Percentiles rank a stretch among this genome's conserved stretches.
Evolutionary conservation across 768 basidiomycete species (phyloP).

Genomic region (Rhizopogon salebrosus): DNA sequence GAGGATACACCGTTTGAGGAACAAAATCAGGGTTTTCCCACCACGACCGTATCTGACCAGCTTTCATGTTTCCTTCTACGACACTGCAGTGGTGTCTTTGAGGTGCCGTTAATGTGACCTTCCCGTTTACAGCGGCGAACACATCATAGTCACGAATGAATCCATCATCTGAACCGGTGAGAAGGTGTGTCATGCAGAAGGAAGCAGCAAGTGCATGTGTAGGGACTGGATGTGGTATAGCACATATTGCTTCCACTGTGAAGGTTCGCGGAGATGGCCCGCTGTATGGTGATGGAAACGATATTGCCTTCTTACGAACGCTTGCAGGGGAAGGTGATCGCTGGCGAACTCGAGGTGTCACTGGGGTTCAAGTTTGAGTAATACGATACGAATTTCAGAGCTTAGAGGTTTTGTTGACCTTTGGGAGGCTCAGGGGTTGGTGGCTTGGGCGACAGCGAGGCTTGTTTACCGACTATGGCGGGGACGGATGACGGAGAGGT

Average conservation of each 20-base stretch:
- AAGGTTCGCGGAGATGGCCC: conserved; percentile 51
- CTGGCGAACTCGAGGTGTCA: conserved; percentile 22
- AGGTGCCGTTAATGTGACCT: conserved; percentile 80
- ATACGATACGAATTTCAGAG: neutral
- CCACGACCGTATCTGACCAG: conserved; percentile 83
- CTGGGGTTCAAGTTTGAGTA: conserved; percentile 16
- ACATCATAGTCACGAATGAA: conserved; percentile 92
- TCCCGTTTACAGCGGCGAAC: conserved; percentile 83
- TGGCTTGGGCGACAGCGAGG: conserved; percentile 15
- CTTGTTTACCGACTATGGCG: conserved; percentile 15
- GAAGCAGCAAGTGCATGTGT: conserved; percentile 88
- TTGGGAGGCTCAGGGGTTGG: conserved; percentile 28
- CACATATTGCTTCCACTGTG: conserved; percentile 87
- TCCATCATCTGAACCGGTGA: conserved; percentile 92
- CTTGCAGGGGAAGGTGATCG: conserved; percentile 53
- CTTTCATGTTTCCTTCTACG: conserved; percentile 88
- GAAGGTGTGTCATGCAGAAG: conserved; percentile 78
- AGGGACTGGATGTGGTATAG: conserved; percentile 83
- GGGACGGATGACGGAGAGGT: conserved; percentile 23
- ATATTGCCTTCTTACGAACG: conserved; percentile 42
- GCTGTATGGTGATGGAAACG: conserved; percentile 25
- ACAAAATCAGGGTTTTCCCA: conserved; percentile 65
- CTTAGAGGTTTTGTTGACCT: conserved; percentile 21
- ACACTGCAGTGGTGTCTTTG: conserved; percentile 87
- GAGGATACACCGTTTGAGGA: conserved; percentile 19